Evolutionary conservation across 495 filamentous ascomycete genomes (phyloP).

Genomic region (Penicillium desertorum): DNA sequence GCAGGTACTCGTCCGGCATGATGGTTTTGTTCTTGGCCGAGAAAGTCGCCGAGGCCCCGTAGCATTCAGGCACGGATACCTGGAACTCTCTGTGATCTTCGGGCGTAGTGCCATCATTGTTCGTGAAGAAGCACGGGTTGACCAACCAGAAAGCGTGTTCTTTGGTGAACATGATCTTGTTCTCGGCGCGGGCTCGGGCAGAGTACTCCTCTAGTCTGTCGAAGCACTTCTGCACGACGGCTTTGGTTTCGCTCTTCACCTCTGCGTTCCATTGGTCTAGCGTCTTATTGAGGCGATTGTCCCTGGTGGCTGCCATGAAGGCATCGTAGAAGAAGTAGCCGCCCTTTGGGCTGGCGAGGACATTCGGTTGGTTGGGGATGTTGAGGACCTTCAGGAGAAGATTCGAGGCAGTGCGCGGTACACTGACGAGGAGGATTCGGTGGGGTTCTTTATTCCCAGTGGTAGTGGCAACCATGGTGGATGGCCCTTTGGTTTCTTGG

Average conservation of each 20-base stretch:
- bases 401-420: slow-evolving; percentile 47
- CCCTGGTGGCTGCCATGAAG: slow-evolving; percentile 10
- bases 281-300: slow-evolving; percentile 14
- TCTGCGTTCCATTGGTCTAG: slow-evolving; percentile 30
- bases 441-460: not conserved
- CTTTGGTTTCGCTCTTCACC: slow-evolving; percentile 15
- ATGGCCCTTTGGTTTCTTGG: no score
- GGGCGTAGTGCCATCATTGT: not conserved
- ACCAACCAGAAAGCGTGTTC: slow-evolving; percentile 37
- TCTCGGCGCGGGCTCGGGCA: slow-evolving; percentile 19
- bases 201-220: slow-evolving; percentile 29
- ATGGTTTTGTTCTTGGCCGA: slow-evolving; percentile 38
- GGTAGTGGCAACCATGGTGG: not conserved
- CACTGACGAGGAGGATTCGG: slow-evolving; percentile 28
- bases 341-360: slow-evolving; percentile 25
- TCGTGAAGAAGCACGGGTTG: slow-evolving; percentile 11
- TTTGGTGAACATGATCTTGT: slow-evolving; percentile 41
- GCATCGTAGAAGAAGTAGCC: slow-evolving; percentile 44
- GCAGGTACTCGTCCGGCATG: slow-evolving; percentile 42
- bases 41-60: slow-evolving; percentile 17
- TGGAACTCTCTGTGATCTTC: slow-evolving; percentile 4
- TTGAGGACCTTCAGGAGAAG: slow-evolving; percentile 40
- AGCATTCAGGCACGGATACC: slow-evolving; percentile 9
- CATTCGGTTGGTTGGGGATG: slow-evolving; percentile 37
- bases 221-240: slow-evolving; percentile 22